Evolutionary conservation across 1,284 basidiomycete species (phyloP), one percentile per base, ranked within the genome.

Genomic region (Exobasidium rhododendri): DNA sequence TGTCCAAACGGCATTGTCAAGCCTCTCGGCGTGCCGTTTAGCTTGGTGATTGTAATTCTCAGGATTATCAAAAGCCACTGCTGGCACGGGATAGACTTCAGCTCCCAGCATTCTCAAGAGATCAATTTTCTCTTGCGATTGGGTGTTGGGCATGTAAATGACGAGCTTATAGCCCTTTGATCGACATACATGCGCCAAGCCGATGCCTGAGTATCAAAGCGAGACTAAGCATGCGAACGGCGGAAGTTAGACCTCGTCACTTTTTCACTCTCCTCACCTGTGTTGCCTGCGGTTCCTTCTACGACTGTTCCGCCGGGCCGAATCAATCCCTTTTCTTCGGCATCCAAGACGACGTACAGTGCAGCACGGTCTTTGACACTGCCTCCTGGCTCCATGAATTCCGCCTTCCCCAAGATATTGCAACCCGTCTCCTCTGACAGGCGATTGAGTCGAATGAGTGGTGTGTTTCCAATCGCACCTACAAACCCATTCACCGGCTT

Each of bases 21-120:
- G 82, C n/a, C 82, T 81, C 58, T 87, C 85, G 50, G 94, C 94
- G 71, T 89, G 91, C 65, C 92, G 89, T 57, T 88, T 87, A 31
- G 96, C 96, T 82, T 94, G 94, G 83, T 98, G 96, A 82, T 98
- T 99, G 85, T 97, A 99, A 83, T 99, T 99, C 66, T 86, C 82
- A 7, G 93, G 92, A 82, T 99, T 89, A 77, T 97, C 94, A 78
- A 91, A 98, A 1, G 94, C 88, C 35, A 98, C 94, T 3, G 94
- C 94, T 82, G 61, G 29, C 20, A 98, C 94, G 44, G 94, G 91
- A 74, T 92, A 84, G 28, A 98, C 94, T 74, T 97, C 93, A 6
- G 94, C 94, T 29, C 94, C 94, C 24, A 98, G 87, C 93, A 98
- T 96, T 62, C 89, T 87, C 56, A 98, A 83, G 46, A 98, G 87